Percentiles rank a stretch among this genome's conserved stretches.
phyloP scores from a whole-genome alignment of 179 eudicot genomes.

The Sideroxylon spinosum region DNA sequence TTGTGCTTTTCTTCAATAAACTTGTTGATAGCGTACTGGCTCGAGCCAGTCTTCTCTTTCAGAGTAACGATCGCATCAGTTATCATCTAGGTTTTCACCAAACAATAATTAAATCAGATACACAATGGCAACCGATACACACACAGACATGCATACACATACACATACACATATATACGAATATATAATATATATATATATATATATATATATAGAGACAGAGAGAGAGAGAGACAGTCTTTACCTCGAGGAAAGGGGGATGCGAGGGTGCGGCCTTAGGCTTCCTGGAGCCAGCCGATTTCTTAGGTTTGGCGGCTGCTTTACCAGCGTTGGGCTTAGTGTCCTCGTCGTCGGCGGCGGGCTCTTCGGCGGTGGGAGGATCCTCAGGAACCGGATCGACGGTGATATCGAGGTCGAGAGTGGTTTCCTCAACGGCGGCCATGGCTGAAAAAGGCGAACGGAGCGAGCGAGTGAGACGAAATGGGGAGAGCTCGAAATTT shows the following conservation, averaged over 20 bases:
- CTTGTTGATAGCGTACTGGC: constrained; percentile 57
- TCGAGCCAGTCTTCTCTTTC: constrained; percentile 61
- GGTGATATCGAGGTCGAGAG: not conserved
- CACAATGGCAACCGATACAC: constrained; percentile 6
- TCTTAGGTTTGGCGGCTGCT: constrained; percentile 21
- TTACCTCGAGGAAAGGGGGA: constrained; percentile 34
- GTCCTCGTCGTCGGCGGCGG: constrained; percentile 11
- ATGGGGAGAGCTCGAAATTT: not conserved
- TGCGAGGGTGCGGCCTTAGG: constrained; percentile 23
- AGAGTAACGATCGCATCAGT: constrained; percentile 49
- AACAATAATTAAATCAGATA: not conserved
- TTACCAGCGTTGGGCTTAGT: not conserved
- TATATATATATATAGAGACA: not conserved
- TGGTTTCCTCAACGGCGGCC: constrained; percentile 14
- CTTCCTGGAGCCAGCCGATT: constrained; percentile 14
- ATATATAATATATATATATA: not conserved
- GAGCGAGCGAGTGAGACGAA: not conserved
- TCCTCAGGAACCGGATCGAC: constrained; percentile 4
- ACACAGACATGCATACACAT: not conserved
- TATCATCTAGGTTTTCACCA: constrained; percentile 40
- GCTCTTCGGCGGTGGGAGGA: constrained; percentile 7
- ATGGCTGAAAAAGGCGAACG: not conserved
- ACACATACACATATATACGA: not conserved
- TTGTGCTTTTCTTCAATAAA: constrained; percentile 56
- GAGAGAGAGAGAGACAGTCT: too few species aligned